These are phyloP conservation scores for Cordyceps javanica DNA, from an alignment of 2,329 filamentous ascomycete species.

Conservation along the genomic window DNA sequence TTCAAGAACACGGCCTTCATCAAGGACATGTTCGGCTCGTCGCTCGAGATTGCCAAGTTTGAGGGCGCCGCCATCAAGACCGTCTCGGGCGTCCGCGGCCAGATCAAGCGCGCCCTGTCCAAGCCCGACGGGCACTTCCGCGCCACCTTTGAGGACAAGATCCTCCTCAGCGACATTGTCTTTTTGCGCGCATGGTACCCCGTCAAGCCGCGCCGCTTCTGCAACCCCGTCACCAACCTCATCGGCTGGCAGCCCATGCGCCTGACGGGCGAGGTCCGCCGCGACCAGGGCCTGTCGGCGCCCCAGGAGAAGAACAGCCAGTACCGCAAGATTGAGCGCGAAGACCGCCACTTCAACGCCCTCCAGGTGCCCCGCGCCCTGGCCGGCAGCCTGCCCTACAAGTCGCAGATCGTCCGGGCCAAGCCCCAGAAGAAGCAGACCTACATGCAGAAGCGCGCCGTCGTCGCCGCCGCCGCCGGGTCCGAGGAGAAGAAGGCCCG, in stretches of 20 bases:
- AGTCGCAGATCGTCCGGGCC: conserved; percentile 79
- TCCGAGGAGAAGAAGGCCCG: conserved; percentile 87
- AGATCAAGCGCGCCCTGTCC: conserved; percentile 91
- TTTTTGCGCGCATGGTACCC: conserved; percentile 97
- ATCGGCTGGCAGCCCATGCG: conserved; percentile 93
- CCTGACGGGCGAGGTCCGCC: conserved; percentile 84
- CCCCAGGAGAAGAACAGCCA: conserved; percentile 78
- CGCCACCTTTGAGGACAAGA: conserved; percentile 97
- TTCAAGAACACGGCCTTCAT: conserved; percentile 99
- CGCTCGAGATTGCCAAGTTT: conserved; percentile 95
- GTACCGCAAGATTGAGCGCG: conserved; percentile 66
- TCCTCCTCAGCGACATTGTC: conserved; percentile 92
- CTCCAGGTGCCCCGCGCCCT: conserved; percentile 72
- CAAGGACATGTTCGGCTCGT: conserved; percentile 93
- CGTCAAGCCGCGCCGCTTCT: conserved; percentile 90
- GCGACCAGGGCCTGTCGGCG: conserved; percentile 65
- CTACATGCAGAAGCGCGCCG: conserved; percentile 92
- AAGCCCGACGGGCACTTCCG: conserved; percentile 95
- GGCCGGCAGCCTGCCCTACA: conserved; percentile 82
- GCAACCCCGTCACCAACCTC: conserved; percentile 92
- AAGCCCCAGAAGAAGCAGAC: conserved; percentile 74
- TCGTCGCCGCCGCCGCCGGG: conserved; percentile 67
- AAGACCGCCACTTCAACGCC: conserved; percentile 70
- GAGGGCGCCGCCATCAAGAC: conserved; percentile 94
- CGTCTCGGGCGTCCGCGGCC: conserved; percentile 88